Conservation (phyloP, 768 basidiomycete genomes). For the Kwoniella heveanensis region DNA sequence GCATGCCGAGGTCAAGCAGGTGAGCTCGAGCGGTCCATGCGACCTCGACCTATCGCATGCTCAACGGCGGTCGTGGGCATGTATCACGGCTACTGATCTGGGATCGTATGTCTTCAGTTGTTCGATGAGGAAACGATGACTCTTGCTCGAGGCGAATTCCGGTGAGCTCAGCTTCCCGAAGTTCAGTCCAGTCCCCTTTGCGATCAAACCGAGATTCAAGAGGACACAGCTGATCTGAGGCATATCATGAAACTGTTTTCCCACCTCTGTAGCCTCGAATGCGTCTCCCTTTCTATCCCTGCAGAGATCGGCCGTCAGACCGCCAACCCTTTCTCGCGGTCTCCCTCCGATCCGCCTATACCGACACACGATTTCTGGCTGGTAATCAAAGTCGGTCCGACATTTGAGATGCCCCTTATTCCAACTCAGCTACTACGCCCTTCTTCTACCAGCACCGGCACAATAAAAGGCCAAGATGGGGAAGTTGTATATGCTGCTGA, state of each 20-base stretch:
- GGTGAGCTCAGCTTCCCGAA: constrained; percentile 26
- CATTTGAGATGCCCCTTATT: constrained; percentile 67
- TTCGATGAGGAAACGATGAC: constrained; percentile 42
- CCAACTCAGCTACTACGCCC: constrained; percentile 62
- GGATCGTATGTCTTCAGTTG: constrained; percentile 18
- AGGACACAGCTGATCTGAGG: too few relatives aligned
- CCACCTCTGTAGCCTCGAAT: constrained; percentile 62
- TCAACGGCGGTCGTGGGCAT: neutral
- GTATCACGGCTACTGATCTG: neutral
- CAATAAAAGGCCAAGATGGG: constrained; percentile 43
- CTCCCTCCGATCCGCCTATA: constrained; percentile 42
- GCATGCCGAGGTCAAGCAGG: constrained; percentile 48
- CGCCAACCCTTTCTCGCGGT: constrained; percentile 52
- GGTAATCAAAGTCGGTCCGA: constrained; percentile 62
- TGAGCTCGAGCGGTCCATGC: neutral
- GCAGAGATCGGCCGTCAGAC: constrained; percentile 45
- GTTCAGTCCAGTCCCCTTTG: too few relatives aligned
- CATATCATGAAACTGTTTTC: neutral
- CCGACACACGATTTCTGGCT: constrained; percentile 67
- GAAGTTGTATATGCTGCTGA: constrained; percentile 48
- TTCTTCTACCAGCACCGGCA: constrained; percentile 26
- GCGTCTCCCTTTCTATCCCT: constrained; percentile 61
- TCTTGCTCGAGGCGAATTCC: constrained; percentile 48
- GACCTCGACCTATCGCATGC: neutral
- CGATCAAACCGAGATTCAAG: too few relatives aligned